Base-by-base conservation (phyloP, 1,284 basidiomycete species). In the Malassezia nana region DNA sequence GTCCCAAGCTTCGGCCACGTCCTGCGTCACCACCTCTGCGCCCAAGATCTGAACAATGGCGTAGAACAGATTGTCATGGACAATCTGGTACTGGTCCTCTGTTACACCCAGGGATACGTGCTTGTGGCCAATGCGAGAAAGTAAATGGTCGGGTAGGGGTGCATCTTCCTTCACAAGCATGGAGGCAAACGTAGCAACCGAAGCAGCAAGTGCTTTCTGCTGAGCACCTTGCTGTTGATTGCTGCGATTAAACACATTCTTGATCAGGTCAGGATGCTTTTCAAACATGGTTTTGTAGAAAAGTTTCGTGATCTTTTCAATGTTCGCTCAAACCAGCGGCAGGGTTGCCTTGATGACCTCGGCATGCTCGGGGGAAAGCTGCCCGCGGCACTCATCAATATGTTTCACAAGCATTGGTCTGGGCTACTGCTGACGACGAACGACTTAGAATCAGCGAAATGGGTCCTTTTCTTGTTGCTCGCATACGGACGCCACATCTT, bases 51-150 rank as follows among this genome's bases (percentile, higher is more conserved):
- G 16, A 16, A 49, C 46, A 45, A 54, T 54, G 5, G 52, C 52
- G 13, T 18, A 20, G 8, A 54, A 54, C 6, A 54, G 39, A 28
- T 48, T 33, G 26, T 54, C 41, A 16, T 54, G 41, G 4, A 54
- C 52, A 30, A 49, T 54, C 10, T 43, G 52, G 41, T 54, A 54
- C 20, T 48, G 33, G 13, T 48, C 46, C 12, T 24, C 25, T 7
- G 32, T 39, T 9, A 54, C 26, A 25, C 52, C 52, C 6, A 54
- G 26, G 4, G 46, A 24, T n/a, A 33, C 52, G 25, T 54, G 52
- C 41, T 54, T 54, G 46, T 54, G 52, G 5, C 40, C 52, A 39
- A 54, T 49, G 32, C 52, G 52, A 7, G 46, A 42, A 9, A 54
- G 29, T 1, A 54, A 18, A 6, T 35, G 18, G 1, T 33, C 52